phyloP scores from a whole-genome alignment of 148 eudicot genomes.

The Simmondsia chinensis region DNA sequence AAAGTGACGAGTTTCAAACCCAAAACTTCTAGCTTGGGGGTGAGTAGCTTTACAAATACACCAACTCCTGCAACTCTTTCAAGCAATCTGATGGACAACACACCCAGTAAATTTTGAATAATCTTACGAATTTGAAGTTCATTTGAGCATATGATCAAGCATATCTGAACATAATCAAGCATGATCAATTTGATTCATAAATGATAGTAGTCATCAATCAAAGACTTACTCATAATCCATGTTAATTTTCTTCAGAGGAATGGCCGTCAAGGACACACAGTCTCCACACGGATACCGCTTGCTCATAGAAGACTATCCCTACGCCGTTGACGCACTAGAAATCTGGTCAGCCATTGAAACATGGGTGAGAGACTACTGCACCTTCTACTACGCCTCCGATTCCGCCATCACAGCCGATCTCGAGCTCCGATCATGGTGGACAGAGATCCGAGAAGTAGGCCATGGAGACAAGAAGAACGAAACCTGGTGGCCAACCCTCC shows the following conservation, averaged over 20 bases:
- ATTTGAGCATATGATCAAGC: too few relatives aligned
- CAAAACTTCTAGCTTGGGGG: too few relatives aligned
- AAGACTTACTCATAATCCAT: too few relatives aligned
- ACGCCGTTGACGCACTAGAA: conserved; percentile 77
- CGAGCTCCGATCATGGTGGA: conserved; percentile 83
- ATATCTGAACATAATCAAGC: too few relatives aligned
- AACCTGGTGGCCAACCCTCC: conserved; percentile 77
- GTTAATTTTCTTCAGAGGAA: conserved; percentile 65
- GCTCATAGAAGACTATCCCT: conserved; percentile 81
- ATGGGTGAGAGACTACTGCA: conserved; percentile 75
- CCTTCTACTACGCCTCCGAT: conserved; percentile 43
- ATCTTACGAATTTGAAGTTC: too few relatives aligned
- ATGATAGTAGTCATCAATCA: too few relatives aligned
- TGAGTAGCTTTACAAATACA: too few relatives aligned
- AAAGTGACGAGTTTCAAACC: too few relatives aligned
- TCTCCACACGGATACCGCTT: conserved; percentile 49
- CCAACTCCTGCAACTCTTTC: too few relatives aligned
- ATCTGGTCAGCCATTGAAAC: conserved; percentile 69
- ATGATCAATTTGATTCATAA: too few relatives aligned
- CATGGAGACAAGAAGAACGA: conserved; percentile 74
- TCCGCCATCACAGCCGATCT: conserved; percentile 32
- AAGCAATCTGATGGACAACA: too few relatives aligned
- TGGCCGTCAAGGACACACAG: conserved; percentile 63
- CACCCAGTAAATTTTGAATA: too few relatives aligned
- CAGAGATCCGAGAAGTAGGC: conserved; percentile 55